Conservation (phyloP, 192 early-diverging fungal species). For the Dissophora globulifera region DNA sequence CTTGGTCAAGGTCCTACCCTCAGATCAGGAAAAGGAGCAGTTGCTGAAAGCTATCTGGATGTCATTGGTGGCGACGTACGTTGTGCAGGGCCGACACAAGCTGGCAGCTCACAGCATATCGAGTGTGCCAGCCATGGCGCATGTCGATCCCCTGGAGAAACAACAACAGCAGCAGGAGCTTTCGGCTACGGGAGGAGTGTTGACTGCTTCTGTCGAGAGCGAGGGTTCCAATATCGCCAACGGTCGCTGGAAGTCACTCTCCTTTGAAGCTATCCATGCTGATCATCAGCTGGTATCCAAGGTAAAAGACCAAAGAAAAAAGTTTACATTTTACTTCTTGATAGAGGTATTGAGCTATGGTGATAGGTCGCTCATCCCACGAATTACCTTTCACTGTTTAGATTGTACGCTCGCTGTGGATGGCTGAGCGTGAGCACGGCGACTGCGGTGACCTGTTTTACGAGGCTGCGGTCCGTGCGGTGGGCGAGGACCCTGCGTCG, state of each 20-base stretch:
- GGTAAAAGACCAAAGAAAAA: too few species aligned
- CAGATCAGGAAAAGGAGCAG: conserved; percentile 21
- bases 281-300: conserved; percentile 40
- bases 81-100: conserved; percentile 39
- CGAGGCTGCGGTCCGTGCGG: conserved; percentile 30
- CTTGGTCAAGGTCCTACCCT: conserved; percentile 23
- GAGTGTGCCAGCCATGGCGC: conserved; percentile 13
- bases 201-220: not conserved
- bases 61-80: conserved; percentile 45
- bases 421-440: conserved; percentile 35
- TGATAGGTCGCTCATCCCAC: too few species aligned
- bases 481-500: conserved; percentile 34
- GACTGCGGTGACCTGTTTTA: conserved; percentile 30
- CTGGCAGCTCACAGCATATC: not conserved
- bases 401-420: conserved; percentile 41
- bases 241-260: conserved; percentile 13
- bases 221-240: not conserved
- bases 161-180: not conserved
- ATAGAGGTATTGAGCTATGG: too few species aligned
- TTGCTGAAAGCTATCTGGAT: conserved; percentile 47
- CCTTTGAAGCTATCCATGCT: conserved; percentile 31
- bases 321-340: too few species aligned
- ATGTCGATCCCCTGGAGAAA: conserved; percentile 5
- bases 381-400: conserved; percentile 3
- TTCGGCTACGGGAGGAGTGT: not conserved